Evolutionary conservation across 345 rosid genomes (phyloP), one percentile per base, ranked within the genome.

Genomic region (Linum usitatissimum): DNA sequence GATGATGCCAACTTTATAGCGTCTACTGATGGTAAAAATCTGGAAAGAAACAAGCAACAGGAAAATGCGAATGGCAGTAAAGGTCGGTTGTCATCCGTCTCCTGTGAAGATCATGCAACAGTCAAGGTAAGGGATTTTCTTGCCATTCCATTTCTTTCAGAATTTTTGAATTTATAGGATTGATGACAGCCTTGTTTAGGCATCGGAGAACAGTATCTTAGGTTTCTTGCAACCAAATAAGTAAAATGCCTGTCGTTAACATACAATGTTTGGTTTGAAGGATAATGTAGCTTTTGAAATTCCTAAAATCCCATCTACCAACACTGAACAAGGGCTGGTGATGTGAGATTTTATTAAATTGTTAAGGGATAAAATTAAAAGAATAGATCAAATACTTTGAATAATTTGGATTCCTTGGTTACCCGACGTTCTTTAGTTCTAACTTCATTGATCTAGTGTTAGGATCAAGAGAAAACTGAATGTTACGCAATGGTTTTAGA

Each of bases 41-140:
- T 36, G 34, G 83, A 76, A 77, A 64, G 60, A 31, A 62, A 65
- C 53, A 75, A 70, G 69, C 78, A 67, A 62, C 68, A 51, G 54
- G 77, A 70, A 58, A 68, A 69, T 70, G 23, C 39, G 53, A 71
- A 8, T 68, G 78, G 68, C 66, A 79, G 67, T 69, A 83, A 66
- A 81, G 70, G 60, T 68, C 76, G 45, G 62, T 53, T 57, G 39
- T 71, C 84, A 66, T 74, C 78, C 53, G 69, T 63, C 60, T 30
- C 60, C 56, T 70, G 60, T 18, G 76, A 61, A 68, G 70, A 69
- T 53, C 78, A 80, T 65, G 63, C 77, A 66, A 81, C 83, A 56
- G 81, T 80, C 74, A 85, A 90, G 97, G 97, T 89, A 62, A 56
- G 83, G 69, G 54, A 69, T 69, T 63, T 61, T 70, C 62, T 19